Percentiles rank a stretch among this genome's conserved stretches.
These are phyloP conservation scores for Lactifluus echinatus DNA, from an alignment of 768 basidiomycete genomes.

Conservation along the genomic window DNA sequence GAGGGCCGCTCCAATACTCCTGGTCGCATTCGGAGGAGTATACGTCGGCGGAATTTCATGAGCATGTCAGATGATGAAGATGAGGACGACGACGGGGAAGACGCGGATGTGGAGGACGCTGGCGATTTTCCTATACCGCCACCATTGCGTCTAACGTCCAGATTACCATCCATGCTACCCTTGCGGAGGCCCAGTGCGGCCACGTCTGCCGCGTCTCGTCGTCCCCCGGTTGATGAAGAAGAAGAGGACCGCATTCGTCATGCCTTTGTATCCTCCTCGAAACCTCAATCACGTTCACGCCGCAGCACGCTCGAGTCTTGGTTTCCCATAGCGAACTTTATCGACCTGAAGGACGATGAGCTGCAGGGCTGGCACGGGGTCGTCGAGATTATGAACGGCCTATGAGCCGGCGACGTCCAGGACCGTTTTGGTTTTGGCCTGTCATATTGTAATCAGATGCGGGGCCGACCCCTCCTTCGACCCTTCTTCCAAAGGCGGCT, in stretches of 20 bases:
- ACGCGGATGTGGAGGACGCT: slow-evolving; percentile 26
- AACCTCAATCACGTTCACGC: slow-evolving; percentile 26
- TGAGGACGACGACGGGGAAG: slow-evolving; percentile 24
- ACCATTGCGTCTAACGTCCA: neutral
- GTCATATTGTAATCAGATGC: neutral
- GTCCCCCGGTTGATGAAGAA: slow-evolving; percentile 6
- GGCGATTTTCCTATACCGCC: slow-evolving; percentile 22
- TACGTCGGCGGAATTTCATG: slow-evolving; percentile 47
- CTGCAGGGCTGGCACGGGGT: slow-evolving; percentile 54
- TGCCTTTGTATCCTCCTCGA: slow-evolving; percentile 9
- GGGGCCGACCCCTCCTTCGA: neutral
- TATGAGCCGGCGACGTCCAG: neutral
- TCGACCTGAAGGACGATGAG: slow-evolving; percentile 45
- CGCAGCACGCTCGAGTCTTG: slow-evolving; percentile 40
- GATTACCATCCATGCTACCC: slow-evolving; percentile 15
- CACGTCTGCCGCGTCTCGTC: neutral
- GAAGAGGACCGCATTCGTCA: slow-evolving; percentile 17
- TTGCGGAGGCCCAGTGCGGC: neutral
- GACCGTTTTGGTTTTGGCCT: neutral
- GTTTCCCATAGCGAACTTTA: slow-evolving; percentile 56
- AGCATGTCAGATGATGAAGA: slow-evolving; percentile 60
- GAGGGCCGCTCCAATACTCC: slow-evolving; percentile 41
- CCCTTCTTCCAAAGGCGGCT: neutral
- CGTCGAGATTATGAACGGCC: slow-evolving; percentile 38
- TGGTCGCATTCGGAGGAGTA: slow-evolving; percentile 20